Conservation (phyloP, 2,329 filamentous ascomycete species). For the Biscogniauxia marginata region DNA sequence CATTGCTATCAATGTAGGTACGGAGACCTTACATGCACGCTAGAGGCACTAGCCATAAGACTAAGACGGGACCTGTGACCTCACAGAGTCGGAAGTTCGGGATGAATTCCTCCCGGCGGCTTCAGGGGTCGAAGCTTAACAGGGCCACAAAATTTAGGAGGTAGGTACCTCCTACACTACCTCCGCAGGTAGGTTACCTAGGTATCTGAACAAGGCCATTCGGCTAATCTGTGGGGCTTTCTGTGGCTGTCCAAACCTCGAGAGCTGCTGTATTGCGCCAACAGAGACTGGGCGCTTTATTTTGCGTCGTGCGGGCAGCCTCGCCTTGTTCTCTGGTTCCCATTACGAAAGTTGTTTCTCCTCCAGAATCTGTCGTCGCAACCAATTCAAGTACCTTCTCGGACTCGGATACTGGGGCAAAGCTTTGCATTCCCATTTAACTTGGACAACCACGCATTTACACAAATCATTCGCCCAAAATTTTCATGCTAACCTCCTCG, state of each 20-base stretch:
- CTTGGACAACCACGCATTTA: neutral
- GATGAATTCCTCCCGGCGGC: neutral
- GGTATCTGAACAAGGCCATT: constrained; percentile 3
- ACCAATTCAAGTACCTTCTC: neutral
- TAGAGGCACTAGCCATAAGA: too few species aligned
- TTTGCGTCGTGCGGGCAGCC: constrained; percentile 15
- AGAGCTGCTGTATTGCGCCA: neutral
- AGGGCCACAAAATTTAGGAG: neutral
- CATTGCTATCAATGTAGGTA: neutral
- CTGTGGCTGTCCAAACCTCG: constrained; percentile 8
- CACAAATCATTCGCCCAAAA: neutral
- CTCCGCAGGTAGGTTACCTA: too few species aligned
- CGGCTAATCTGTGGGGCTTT: constrained; percentile 14
- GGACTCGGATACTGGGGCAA: neutral
- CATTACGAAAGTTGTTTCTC: neutral
- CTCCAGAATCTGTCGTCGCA: constrained; percentile 1
- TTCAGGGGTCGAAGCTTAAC: constrained; percentile 1
- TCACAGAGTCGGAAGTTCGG: neutral
- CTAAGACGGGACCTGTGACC: neutral
- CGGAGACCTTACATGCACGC: too few species aligned
- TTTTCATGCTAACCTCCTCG: neutral
- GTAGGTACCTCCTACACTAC: too few species aligned
- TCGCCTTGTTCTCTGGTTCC: constrained; percentile 7
- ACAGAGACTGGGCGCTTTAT: neutral
- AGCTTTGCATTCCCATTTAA: neutral